Base-by-base conservation (phyloP, 2,329 filamentous ascomycete species). In the Aspergillus fructus region DNA sequence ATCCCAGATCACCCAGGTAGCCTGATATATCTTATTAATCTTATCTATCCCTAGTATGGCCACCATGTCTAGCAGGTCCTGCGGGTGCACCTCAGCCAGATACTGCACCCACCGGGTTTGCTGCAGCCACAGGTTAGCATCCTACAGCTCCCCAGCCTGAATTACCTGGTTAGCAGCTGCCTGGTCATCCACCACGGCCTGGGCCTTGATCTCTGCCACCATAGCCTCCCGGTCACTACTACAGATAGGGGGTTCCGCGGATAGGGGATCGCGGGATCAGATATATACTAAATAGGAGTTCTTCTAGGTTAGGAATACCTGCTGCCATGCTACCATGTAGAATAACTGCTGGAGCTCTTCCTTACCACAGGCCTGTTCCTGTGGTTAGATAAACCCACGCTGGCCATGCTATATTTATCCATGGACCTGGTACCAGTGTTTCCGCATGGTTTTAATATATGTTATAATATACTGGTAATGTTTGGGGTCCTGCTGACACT, bases 181-280 rank as follows among this genome's bases (percentile, higher is more conserved):
- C 13, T 42, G 0, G 2, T 15, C 3, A 17, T 17, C 15, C 0
- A n/a, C 40, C 2, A 4, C 3, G 1, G 9, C n/a, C n/a, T 19
- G 4, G 15, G 40, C 40, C n/a, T 9, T 11, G 1, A 42, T 19
- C 11, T 42, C 24, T 5, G 1, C 5, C 1, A 24, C 6, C 1
- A 24, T 24, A 7, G 40, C 40, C 8, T 9, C 5, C 15, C 4
- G 3, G 1, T 9, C 40, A 9, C 4, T 17, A 8, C 40, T 9
- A 8, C 17, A 5, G 3, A 3, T 9, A 8, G 40, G 4, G 1
- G n/a, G 4, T 19, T 24, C 5, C 2, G 7, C n/a, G 3, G 13
- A 4, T 5, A 9, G 1, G 17, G 1, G 15, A 8, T 42, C 3
- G 1, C 9, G 9, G 13, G 5, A 42, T 19, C 2, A 1, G 9